Percentiles rank a stretch among this genome's conserved stretches.
These are phyloP conservation scores for Meyerozyma guilliermondii DNA, from an alignment of 1,139 yeast species.

Conservation along the genomic window DNA sequence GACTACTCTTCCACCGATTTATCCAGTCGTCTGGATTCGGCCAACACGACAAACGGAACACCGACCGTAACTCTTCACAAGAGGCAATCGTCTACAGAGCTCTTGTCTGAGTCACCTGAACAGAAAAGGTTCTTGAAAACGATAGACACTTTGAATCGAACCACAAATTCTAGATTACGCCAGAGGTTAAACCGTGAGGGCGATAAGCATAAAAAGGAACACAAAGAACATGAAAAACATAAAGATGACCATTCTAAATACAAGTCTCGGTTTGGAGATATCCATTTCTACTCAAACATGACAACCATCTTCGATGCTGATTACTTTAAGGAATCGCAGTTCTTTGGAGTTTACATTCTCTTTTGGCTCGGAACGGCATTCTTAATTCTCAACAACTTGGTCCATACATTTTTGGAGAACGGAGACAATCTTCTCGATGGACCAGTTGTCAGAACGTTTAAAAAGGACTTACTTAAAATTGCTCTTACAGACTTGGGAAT, in stretches of 20 bases:
- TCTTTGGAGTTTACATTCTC: constrained; percentile 62
- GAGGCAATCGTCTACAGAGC: not conserved
- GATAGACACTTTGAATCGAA: not conserved
- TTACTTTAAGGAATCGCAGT: constrained; percentile 35
- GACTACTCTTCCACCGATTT: not conserved
- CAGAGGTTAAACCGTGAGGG: not conserved
- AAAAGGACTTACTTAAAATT: constrained; percentile 53
- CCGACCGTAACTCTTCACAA: not conserved
- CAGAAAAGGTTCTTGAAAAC: not conserved
- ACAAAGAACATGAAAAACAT: not conserved
- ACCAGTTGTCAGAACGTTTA: constrained; percentile 47
- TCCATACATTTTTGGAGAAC: constrained; percentile 35
- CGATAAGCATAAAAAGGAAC: not conserved
- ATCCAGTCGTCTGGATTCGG: too few relatives aligned
- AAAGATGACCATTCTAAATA: constrained; percentile 5
- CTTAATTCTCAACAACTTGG: constrained; percentile 42
- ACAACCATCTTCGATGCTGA: constrained; percentile 49
- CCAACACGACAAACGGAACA: not conserved
- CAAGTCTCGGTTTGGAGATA: constrained; percentile 39
- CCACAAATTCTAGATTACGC: not conserved
- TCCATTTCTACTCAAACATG: constrained; percentile 32
- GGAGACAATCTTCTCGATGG: constrained; percentile 31
- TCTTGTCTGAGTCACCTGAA: not conserved
- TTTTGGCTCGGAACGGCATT: constrained; percentile 66
- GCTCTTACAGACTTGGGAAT: constrained; percentile 65